These are phyloP conservation scores for Biscogniauxia marginata DNA, from an alignment of 2,329 filamentous ascomycete genomes.

Conservation along the genomic window DNA sequence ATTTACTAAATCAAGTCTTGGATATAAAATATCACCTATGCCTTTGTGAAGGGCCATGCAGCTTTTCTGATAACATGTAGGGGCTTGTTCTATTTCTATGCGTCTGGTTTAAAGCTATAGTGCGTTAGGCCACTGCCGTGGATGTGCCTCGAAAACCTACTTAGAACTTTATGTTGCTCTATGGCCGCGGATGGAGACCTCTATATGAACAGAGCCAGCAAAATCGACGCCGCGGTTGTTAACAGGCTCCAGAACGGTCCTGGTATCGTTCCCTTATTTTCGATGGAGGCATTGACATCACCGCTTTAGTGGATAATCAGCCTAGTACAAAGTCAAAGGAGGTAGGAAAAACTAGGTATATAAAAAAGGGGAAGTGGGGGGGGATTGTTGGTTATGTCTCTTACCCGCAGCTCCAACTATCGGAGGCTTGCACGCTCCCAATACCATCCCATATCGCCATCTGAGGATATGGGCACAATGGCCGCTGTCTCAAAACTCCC, in stretches of 20 bases:
- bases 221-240: background rate
- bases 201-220: background rate
- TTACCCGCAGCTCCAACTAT: conserved; percentile 37
- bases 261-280: background rate
- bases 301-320: background rate
- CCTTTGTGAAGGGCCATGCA: too few relatives aligned
- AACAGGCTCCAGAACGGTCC: background rate
- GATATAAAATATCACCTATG: too few relatives aligned
- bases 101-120: too few relatives aligned
- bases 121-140: too few relatives aligned
- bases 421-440: conserved; percentile 33
- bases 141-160: too few relatives aligned
- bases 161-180: background rate
- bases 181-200: too few relatives aligned
- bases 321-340: too few relatives aligned
- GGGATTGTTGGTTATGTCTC: conserved; percentile 5
- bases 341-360: background rate
- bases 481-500: conserved; percentile 44
- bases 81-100: too few relatives aligned
- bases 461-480: conserved; percentile 43
- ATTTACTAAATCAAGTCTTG: too few relatives aligned
- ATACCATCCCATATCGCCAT: conserved; percentile 35
- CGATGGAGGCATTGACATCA: background rate
- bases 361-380: background rate
- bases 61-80: too few relatives aligned